Base-by-base conservation (phyloP, 768 basidiomycete genomes). In the Exidia glandulosa region DNA sequence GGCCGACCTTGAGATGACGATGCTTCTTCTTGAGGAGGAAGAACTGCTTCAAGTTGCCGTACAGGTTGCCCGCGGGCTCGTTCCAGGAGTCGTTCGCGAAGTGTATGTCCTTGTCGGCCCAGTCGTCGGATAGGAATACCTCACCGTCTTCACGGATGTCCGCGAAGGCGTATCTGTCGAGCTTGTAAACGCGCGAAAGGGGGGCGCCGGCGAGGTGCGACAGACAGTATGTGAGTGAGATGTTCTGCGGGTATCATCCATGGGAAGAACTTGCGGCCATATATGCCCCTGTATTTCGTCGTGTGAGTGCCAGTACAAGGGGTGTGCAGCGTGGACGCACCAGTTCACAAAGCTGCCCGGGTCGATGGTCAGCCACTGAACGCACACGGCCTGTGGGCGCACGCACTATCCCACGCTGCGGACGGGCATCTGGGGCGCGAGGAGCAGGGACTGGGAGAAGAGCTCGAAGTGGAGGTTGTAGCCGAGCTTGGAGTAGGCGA, bases 21-120 rank as follows among this genome's bases (percentile, higher is more conserved):
- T 96, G 77, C 63, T 80, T 71, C 69, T 94, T 87, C 79, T 98
- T 98, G 64, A 97, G 78, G 32, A 88, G 80, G 72, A 94, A 94
- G 60, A 98, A 81, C 56, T 89, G 90, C 69, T 95, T 96, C 74
- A 98, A 83, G 72, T 95, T 95, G 58, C 94, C 94, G 66, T 95
- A 98, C 19, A 98, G 81, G 71, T 98, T 96, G 63, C 79, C 86
- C 48, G 93, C 94, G 30, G 69, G 70, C 58, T 98, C 95, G 64
- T 94, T 88, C 96, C 96, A 99, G 3, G 87, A 88, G 72, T 99
- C 96, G 7, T 87, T 90, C 0, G 88, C 85, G 70, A 95, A 94
- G 70, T 98, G 96, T 52, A 98, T 98, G 69, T 98, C 92, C 67
- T 94, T 83, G 76, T 99, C 96, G 0, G 94, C 87, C 95, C 95